These are phyloP conservation scores for Colletotrichum aenigma DNA, from an alignment of 2,329 filamentous ascomycete genomes.

Conservation along the genomic window DNA sequence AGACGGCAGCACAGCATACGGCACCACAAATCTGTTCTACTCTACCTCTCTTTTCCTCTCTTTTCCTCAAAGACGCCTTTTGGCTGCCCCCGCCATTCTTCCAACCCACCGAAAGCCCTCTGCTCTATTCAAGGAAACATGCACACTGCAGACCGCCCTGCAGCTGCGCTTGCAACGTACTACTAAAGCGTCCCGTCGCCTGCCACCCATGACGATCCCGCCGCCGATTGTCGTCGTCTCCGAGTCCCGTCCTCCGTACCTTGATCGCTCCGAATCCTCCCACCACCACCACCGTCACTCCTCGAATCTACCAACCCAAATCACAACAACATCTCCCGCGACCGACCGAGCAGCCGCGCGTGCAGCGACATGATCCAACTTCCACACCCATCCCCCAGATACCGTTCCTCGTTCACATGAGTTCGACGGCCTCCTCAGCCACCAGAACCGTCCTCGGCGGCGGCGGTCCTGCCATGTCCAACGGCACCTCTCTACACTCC, in stretches of 20 bases:
- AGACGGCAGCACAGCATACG: background rate
- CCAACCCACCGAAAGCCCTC: background rate
- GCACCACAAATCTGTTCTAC: background rate
- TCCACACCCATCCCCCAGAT: background rate
- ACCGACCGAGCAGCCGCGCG: background rate
- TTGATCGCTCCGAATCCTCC: slow-evolving; percentile 5
- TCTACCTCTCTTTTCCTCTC: background rate
- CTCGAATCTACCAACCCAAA: background rate
- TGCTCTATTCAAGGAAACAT: slow-evolving; percentile 7
- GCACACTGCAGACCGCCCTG: background rate
- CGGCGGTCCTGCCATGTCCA: slow-evolving; percentile 12
- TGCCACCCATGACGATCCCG: slow-evolving; percentile 20
- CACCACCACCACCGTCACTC: background rate
- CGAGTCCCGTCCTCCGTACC: slow-evolving; percentile 6
- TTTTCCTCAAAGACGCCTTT: slow-evolving; percentile 8
- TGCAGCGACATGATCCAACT: slow-evolving; percentile 17
- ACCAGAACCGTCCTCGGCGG: slow-evolving; percentile 20
- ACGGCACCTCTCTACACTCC: slow-evolving; percentile 13
- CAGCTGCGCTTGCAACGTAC: background rate
- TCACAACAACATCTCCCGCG: background rate
- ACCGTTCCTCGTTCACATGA: slow-evolving; percentile 15
- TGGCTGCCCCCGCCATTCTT: slow-evolving; percentile 1
- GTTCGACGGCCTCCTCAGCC: slow-evolving; percentile 15
- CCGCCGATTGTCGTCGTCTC: slow-evolving; percentile 12
- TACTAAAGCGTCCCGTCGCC: slow-evolving; percentile 9